Base-by-base conservation (phyloP, 352 stramenopile species). In the Thalassiosira exigua region DNA sequence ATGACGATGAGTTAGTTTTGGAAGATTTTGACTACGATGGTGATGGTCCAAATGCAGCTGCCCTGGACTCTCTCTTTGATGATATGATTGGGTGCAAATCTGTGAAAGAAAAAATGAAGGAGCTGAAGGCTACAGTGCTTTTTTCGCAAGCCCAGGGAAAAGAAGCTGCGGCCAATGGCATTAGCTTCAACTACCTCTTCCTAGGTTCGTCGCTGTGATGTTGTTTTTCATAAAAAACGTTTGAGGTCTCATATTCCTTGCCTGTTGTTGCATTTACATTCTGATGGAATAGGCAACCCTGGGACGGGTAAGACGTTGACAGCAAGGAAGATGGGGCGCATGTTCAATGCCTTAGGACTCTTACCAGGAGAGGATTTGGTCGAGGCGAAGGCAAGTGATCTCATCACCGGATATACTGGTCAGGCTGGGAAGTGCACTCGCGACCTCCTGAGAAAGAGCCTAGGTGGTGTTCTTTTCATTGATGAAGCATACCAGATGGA, bases 401-500 rank as follows among this genome's bases (percentile, higher is more conserved):
- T 75, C 9, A 32, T 60, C n/a, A 75, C 67, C 12, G 67, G 67
- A 11, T 75, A 68, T 26, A 58, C 30, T n/a, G 67, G 67, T 4
- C 67, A 75, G 36, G 67, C 67, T 30, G 67, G 67, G 29, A 75
- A 75, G 60, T 68, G 53, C 19, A 75, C 67, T n/a, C 54, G 67
- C 21, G 53, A 67, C 14, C 2, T 75, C 29, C 42, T 75, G 21
- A 60, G 54, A n/a, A 75, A 75, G 29, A 68, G 67, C 39, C 41
- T 75, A 30, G 95, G 93, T 7, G 95, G 95, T 26, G 91, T 96
- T 7, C 78, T 98, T 12, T 97, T 98, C 64, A 95, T 98, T 46
- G 95, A 98, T 59, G 95, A 98, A 65, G 94, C 94, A 26, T 97
- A 97, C 61, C 91, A 97, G 26, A 58, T 98, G 33, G 92, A 98